Conservation (phyloP, 1,284 basidiomycete genomes). For the Chondrostereum purpureum region DNA sequence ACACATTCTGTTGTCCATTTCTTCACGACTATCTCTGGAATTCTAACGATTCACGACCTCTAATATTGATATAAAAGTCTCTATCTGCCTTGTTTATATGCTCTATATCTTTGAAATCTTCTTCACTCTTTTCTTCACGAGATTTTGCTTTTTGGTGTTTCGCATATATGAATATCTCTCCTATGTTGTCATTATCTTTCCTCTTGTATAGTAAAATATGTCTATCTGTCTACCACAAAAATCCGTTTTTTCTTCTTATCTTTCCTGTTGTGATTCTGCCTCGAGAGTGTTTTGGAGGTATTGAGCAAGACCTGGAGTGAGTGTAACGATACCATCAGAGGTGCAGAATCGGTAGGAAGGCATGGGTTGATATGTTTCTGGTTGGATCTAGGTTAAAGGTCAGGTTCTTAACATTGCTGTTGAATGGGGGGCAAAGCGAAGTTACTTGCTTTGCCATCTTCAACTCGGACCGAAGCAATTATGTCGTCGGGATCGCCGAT, state of each 20-base stretch:
- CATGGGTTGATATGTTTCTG: conserved; percentile 74
- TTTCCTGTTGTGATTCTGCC: neutral
- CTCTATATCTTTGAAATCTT: no score
- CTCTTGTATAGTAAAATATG: no score
- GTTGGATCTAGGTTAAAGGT: conserved; percentile 42
- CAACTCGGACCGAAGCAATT: conserved; percentile 64
- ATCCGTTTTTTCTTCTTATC: neutral
- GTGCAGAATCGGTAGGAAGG: conserved; percentile 74
- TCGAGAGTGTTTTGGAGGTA: conserved; percentile 25
- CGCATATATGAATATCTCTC: no score
- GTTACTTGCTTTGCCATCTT: conserved; percentile 57
- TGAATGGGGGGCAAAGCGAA: conserved; percentile 1
- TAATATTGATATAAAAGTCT: no score
- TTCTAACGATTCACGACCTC: neutral
- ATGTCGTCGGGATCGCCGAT: conserved; percentile 80
- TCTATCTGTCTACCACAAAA: neutral
- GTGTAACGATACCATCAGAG: conserved; percentile 53
- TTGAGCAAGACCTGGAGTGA: conserved; percentile 55
- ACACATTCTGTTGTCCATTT: neutral
- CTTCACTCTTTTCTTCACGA: neutral
- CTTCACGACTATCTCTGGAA: neutral
- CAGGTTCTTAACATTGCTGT: no score
- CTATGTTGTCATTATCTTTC: no score
- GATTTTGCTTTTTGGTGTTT: no score
- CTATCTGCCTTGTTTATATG: no score